Evolutionary conservation across 202 grass and related monocot genomes (phyloP), one percentile per base, ranked within the genome.

Genomic region (Bolboschoenoplectus hybrid): DNA sequence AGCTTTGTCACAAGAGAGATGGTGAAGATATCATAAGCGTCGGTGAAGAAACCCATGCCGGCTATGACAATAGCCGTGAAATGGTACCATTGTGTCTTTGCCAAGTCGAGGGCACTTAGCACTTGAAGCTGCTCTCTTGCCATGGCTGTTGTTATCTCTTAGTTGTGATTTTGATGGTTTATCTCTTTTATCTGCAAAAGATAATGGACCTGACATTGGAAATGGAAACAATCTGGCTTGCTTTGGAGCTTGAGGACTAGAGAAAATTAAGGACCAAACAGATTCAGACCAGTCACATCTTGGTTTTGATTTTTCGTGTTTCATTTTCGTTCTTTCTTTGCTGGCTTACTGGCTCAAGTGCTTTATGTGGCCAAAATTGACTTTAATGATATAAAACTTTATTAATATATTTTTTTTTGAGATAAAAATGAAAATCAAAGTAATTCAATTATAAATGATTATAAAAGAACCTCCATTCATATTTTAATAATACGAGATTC

Each of bases 1-100:
- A 97, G 92, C 89, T 93, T 95, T 67, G 95, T 92, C 51, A 97
- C 88, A 60, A 95, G 88, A 46, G 95, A 97, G 74, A 97, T 97
- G 88, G 89, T 93, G 91, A 97, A 97, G 74, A 97, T 82, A 87
- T 97, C 95, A 74, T 97, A 97, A 20, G 91, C 92, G 81, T 97
- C 92, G 10, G 95, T 97, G 89, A 97, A 97, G 91, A 97, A 97
- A 40, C 92, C 95, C 95, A 94, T 94, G 16, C 92, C 91, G 43
- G 95, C 92, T 6, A 97, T 85, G 34, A 97, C 84, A 88, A 97
- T 95, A 13, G 95, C 92, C 32, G 89, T 94, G 85, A 94, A 95
- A 82, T 97, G 92, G 85, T 95, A 97, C 92, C 71, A 92, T 67
- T 97, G 92, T 77, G 92, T 97, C 94, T 94, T 97, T 58, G 91